Base-by-base conservation (phyloP, 2,329 filamentous ascomycete species). In the Byssoonygena ceratinophila region DNA sequence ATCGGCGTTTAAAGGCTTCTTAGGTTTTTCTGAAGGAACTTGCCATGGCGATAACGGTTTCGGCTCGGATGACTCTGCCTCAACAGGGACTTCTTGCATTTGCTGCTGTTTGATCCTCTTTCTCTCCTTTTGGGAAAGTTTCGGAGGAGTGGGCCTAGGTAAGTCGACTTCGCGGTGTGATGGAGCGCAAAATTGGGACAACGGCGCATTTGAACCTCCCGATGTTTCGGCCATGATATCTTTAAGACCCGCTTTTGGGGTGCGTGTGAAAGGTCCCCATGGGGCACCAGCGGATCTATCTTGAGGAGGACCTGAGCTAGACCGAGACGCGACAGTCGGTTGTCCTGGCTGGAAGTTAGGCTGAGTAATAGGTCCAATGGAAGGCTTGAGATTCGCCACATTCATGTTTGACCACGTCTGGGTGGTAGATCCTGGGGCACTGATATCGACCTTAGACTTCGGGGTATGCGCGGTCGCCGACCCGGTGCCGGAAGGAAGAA, bases 111-210 rank as follows among this genome's bases (percentile, higher is more conserved):
- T 80, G 58, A 89, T 80, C 63, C 80, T 86, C 71, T 95, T 97
- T 20, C 89, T 82, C 66, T 96, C 90, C 63, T 92, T 94, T 61
- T 97, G 92, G 0, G 90, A 95, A 59, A 94, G 69, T 64, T 87
- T 95, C 0, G 72, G 68, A 34, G 71, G 66, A 23, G 71, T 63
- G 60, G 62, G 61, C 61, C 67, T 51, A 59, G 61, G 36, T 60
- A 59, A 39, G 65, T 67, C 60, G 57, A 59, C 68, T 54, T 72
- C 69, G 20, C 71, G 68, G 48, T 74, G 69, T 5, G 40, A 16
- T 6, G 29, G 8, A 22, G 74, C 74, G 47, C 71, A 76, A 29
- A 78, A 59, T 1, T 76, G 77, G 18, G 81, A 59, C 50, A 74
- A 77, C 1, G 78, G 80, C 1, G 75, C 70, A 37, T 72, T 71